phyloP scores from a whole-genome alignment of 2,329 filamentous ascomycete species.

The Aaosphaeria pasadenensis region DNA sequence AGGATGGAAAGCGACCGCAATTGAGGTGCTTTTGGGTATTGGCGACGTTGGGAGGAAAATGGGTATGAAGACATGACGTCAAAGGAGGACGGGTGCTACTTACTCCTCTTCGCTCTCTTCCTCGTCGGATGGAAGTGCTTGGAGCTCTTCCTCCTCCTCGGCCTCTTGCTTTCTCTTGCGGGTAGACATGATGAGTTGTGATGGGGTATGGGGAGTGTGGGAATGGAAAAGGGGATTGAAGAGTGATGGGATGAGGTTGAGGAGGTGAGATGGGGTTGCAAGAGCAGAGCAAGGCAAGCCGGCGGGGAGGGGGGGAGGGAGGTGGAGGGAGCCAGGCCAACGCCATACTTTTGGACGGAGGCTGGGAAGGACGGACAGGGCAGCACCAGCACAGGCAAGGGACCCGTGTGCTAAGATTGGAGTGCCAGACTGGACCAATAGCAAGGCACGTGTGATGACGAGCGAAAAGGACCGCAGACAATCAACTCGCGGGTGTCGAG shows the following conservation, averaged over 20 bases:
- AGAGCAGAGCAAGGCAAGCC: not conserved
- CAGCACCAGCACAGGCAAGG: constrained; percentile 17
- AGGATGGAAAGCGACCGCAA: constrained; percentile 16
- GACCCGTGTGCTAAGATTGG: constrained; percentile 26
- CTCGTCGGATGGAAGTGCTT: constrained; percentile 42
- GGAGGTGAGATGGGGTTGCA: constrained; percentile 17
- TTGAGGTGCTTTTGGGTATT: constrained; percentile 12
- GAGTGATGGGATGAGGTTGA: constrained; percentile 4
- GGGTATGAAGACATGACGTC: constrained; percentile 34
- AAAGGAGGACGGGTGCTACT: constrained; percentile 27
- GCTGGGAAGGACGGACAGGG: constrained; percentile 8
- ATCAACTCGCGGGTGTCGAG: constrained; percentile 8
- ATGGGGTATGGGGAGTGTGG: constrained; percentile 2
- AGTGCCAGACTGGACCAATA: constrained; percentile 23
- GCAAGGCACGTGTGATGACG: not conserved
- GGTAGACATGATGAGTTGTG: constrained; percentile 35
- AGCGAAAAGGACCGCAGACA: constrained; percentile 2
- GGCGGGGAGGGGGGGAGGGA: constrained; percentile 10
- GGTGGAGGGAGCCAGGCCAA: constrained; percentile 28
- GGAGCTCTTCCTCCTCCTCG: constrained; percentile 43
- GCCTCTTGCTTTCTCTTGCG: constrained; percentile 45
- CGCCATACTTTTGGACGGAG: constrained; percentile 10
- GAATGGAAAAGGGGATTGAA: not conserved
- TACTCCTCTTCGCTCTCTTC: constrained; percentile 45
- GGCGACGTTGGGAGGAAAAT: constrained; percentile 10